Evolutionary conservation across 345 rosid species (phyloP), one percentile per base, ranked within the genome.

Genomic region (Passiflora organensis): DNA sequence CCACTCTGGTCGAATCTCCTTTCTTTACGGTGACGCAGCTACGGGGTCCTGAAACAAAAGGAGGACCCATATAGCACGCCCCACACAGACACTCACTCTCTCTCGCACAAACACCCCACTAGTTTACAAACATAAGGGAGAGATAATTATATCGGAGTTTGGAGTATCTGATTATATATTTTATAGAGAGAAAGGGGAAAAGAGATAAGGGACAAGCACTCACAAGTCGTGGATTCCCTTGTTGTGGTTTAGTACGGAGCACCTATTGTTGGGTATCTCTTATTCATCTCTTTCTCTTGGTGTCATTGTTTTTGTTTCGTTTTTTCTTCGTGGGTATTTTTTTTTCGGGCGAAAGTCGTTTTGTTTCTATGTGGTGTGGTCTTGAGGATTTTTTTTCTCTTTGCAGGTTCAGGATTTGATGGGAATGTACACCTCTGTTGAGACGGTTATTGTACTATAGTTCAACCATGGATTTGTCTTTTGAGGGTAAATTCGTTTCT

Each of bases 351-450:
- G 12, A 19, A 1, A 20, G 10, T 20, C 14, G 43, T 19, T 17
- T 25, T 23, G n/a, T 48, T 55, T 48, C 53, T 32, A 25, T 48
- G 43, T 44, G 37, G 51, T 13, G 48, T 43, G 19, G 53, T 10
- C n/a, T 47, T 25, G 19, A 53, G 46, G 39, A 43, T 15, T 41
- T 15, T 15, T 3, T 15, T 43, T 11, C 18, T 16, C n/a, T 64
- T 63, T 55, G 70, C 73, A 73, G 77, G 67, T 56, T 59, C 64
- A 71, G 69, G 64, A 49, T 71, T 64, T 52, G 70, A 48, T 72
- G 43, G 75, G 51, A 82, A 74, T 82, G 80, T 75, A 69, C 75
- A 67, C 65, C 45, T 54, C 75, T 48, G 60, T 53, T 8, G 37
- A 50, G 60, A 61, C 51, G 55, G 28, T 53, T 17, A 11, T 67